These are phyloP conservation scores for Taphrina communis DNA, from an alignment of 1,139 yeast species.

Conservation along the genomic window DNA sequence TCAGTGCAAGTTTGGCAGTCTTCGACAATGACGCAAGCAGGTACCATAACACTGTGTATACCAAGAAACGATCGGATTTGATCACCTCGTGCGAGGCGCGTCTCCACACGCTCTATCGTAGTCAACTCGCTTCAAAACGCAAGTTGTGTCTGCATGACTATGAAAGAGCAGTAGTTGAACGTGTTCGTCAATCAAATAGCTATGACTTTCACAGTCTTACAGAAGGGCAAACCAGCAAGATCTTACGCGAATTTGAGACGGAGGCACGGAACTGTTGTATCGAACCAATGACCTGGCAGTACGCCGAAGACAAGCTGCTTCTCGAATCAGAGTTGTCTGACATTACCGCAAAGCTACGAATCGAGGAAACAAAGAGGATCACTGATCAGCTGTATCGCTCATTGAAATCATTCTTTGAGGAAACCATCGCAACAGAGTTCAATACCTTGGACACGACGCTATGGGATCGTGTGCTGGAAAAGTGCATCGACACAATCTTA, in stretches of 20 bases:
- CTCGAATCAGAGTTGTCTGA: constrained; percentile 49
- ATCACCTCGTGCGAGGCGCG: constrained; percentile 57
- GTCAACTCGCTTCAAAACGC: constrained; percentile 54
- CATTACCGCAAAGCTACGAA: constrained; percentile 55
- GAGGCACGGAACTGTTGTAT: constrained; percentile 49
- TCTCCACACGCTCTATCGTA: constrained; percentile 58
- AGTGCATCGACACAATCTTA: constrained; percentile 57
- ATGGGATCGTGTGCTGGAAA: constrained; percentile 66
- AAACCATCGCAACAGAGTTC: constrained; percentile 45
- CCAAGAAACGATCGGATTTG: constrained; percentile 60
- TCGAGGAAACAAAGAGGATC: constrained; percentile 56
- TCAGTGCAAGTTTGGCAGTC: constrained; percentile 53
- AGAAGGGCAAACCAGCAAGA: constrained; percentile 48
- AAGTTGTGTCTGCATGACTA: constrained; percentile 50
- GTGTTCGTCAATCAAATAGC: constrained; percentile 44
- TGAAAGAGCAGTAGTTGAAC: constrained; percentile 47
- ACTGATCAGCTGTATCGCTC: constrained; percentile 49
- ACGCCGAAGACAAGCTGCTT: constrained; percentile 50
- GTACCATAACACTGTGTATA: constrained; percentile 65
- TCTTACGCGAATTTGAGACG: constrained; percentile 48
- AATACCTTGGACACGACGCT: constrained; percentile 57
- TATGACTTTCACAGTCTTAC: constrained; percentile 50
- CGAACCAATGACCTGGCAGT: constrained; percentile 49
- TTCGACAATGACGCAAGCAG: constrained; percentile 71
- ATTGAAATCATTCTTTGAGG: constrained; percentile 48